These are phyloP conservation scores for Sporothrix pseudoabietina DNA, from an alignment of 2,329 filamentous ascomycete genomes.

Conservation along the genomic window DNA sequence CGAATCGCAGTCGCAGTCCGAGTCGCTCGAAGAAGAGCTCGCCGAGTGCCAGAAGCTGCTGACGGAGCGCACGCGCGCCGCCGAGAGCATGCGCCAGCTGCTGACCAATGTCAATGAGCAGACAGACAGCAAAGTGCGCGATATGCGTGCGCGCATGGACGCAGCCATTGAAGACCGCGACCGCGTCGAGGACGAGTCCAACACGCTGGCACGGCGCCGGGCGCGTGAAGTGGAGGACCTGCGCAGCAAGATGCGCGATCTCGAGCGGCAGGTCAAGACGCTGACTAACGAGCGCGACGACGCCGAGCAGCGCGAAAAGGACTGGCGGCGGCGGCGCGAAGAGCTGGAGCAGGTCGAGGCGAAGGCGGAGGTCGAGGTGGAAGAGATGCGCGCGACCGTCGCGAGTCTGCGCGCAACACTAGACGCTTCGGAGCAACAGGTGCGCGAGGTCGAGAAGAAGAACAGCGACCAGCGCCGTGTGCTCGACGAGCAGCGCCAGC, in stretches of 20 bases:
- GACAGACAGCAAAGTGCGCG: constrained; percentile 77
- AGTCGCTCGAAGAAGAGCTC: constrained; percentile 89
- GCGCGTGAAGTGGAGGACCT: constrained; percentile 86
- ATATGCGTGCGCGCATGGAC: constrained; percentile 88
- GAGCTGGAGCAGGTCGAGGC: constrained; percentile 73
- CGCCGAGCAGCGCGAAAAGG: constrained; percentile 70
- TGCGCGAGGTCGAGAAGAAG: constrained; percentile 78
- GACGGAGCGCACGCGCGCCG: constrained; percentile 84
- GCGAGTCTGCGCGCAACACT: constrained; percentile 75
- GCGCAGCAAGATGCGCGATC: constrained; percentile 74
- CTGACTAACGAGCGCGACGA: constrained; percentile 76
- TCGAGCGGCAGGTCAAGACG: constrained; percentile 73
- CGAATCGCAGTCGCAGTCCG: constrained; percentile 78
- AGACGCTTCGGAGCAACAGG: constrained; percentile 84
- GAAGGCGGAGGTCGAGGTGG: constrained; percentile 70
- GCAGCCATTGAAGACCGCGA: constrained; percentile 92
- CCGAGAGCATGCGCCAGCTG: constrained; percentile 89
- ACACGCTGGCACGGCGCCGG: constrained; percentile 71
- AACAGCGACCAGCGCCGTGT: constrained; percentile 72
- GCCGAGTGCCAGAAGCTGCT: constrained; percentile 84
- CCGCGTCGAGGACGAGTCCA: constrained; percentile 86
- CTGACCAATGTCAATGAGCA: constrained; percentile 83
- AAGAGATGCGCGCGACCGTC: constrained; percentile 76
- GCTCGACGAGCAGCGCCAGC: constrained; percentile 74
- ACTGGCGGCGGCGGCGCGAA: constrained; percentile 72